Conservation (phyloP, 106 monocot genomes). For the Platanthera guangdongensis region DNA sequence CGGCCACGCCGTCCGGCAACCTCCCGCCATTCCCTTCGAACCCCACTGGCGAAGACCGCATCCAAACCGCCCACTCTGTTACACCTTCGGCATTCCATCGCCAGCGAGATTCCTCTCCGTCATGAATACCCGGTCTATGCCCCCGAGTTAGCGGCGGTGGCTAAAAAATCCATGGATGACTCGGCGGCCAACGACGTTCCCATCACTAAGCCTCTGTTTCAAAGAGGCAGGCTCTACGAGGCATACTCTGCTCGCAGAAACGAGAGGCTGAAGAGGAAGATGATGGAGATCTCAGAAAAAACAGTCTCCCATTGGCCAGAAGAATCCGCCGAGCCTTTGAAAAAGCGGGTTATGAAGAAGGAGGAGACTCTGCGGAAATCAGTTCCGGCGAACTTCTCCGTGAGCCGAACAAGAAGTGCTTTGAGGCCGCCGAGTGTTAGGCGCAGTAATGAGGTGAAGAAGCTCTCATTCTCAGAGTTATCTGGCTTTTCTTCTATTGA, state of each 20-base stretch:
- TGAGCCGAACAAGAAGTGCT: conserved; percentile 13
- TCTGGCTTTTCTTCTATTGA: background rate
- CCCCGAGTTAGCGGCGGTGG: conserved; percentile 19
- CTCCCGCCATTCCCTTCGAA: conserved; percentile 3
- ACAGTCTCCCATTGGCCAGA: conserved; percentile 20
- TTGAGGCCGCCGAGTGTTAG: conserved; percentile 32
- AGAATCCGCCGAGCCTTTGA: conserved; percentile 39
- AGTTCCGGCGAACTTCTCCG: conserved; percentile 30
- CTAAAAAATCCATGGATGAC: conserved; percentile 15
- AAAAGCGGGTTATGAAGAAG: conserved; percentile 28
- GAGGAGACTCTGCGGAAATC: conserved; percentile 25
- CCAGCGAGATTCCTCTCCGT: conserved; percentile 6
- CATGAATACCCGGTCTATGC: conserved; percentile 17
- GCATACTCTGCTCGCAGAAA: conserved; percentile 52
- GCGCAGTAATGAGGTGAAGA: conserved; percentile 34
- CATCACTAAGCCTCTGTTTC: conserved; percentile 28
- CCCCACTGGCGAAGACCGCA: conserved; percentile 13
- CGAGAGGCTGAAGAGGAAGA: conserved; percentile 57
- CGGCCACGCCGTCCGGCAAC: conserved; percentile 36
- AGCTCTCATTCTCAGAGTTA: background rate
- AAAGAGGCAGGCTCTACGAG: conserved; percentile 58
- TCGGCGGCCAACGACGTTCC: background rate
- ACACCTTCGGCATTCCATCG: conserved; percentile 13
- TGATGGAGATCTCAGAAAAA: conserved; percentile 18
- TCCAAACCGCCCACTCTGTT: background rate